phyloP scores from a whole-genome alignment of 2,329 filamentous ascomycete species.

The Dothideomycetidae sp. region DNA sequence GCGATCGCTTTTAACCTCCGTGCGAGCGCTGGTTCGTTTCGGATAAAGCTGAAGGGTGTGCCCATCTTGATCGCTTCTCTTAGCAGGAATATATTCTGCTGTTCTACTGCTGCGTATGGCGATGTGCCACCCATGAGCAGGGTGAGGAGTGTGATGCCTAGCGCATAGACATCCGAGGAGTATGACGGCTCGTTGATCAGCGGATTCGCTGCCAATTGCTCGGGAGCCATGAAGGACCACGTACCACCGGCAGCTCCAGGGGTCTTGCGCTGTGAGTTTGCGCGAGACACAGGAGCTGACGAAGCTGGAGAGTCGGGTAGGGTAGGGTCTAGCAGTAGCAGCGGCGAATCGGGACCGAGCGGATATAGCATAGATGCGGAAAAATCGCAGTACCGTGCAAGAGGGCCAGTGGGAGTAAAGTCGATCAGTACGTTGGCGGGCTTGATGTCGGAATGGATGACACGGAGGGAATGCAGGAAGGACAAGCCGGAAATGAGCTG shows the following conservation, averaged over 20 bases:
- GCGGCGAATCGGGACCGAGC: conserved; percentile 18
- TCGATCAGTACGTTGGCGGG: conserved; percentile 32
- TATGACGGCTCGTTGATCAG: conserved; percentile 20
- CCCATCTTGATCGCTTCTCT: conserved; percentile 32
- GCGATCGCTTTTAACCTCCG: conserved; percentile 22
- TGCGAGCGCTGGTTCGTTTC: conserved; percentile 22
- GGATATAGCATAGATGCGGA: conserved; percentile 23
- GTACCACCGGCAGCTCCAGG: conserved; percentile 28
- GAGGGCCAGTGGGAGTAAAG: conserved; percentile 15
- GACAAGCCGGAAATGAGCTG: conserved; percentile 28
- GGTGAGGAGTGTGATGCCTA: conserved; percentile 32
- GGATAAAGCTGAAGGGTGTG: conserved; percentile 26
- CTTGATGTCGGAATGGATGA: conserved; percentile 35
- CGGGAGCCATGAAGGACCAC: conserved; percentile 30
- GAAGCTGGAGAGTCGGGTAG: conserved; percentile 14
- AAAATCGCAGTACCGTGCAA: conserved; percentile 30
- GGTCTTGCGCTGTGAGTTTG: conserved; percentile 5
- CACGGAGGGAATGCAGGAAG: conserved; percentile 28
- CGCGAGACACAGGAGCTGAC: conserved; percentile 9
- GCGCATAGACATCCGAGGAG: conserved; percentile 30
- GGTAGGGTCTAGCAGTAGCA: conserved; percentile 30
- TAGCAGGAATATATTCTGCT: conserved; percentile 27
- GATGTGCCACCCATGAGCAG: conserved; percentile 26
- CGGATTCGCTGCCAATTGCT: conserved; percentile 20
- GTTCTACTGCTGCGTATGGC: conserved; percentile 27